A percentile compares a stretch with the other conserved stretches of the same genome.
Conservation (phyloP, 1,284 basidiomycete species). For the Ustilago sp. region DNA sequence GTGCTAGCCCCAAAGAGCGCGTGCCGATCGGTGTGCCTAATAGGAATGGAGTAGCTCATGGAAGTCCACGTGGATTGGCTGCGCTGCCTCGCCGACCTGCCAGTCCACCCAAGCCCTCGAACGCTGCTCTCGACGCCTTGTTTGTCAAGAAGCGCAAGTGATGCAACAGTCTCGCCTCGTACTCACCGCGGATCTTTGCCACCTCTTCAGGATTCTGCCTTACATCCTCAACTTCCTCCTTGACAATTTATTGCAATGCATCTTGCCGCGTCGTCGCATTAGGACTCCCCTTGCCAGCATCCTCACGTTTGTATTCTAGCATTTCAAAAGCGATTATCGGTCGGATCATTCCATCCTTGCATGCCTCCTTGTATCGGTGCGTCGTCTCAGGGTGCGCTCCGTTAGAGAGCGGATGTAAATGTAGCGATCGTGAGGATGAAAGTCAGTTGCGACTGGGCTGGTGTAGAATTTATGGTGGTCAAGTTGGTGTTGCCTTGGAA, state of each 20-base stretch:
- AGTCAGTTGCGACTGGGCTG: background rate
- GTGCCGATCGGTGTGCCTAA: conserved; percentile 12
- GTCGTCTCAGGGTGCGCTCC: background rate
- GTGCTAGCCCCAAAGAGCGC: conserved; percentile 25
- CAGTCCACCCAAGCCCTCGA: conserved; percentile 48
- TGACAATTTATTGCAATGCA: background rate
- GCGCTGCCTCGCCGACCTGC: conserved; percentile 30
- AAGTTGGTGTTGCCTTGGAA: too few relatives aligned
- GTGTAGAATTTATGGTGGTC: too few relatives aligned
- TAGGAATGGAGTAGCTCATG: conserved; percentile 15
- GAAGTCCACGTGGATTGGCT: conserved; percentile 29
- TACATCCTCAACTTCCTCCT: background rate
- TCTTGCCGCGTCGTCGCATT: background rate
- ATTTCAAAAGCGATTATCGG: background rate
- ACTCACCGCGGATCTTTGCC: background rate
- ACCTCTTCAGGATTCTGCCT: background rate
- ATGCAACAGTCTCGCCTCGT: background rate
- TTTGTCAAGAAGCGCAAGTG: conserved; percentile 52
- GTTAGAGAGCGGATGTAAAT: background rate
- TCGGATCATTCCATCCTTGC: background rate
- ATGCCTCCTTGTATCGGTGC: background rate
- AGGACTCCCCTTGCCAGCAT: background rate
- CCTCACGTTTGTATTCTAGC: conserved; percentile 9
- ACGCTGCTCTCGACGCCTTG: conserved; percentile 44
- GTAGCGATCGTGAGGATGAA: background rate